Evolutionary conservation across 768 basidiomycete genomes (phyloP).

Genomic region (Russula emetica): DNA sequence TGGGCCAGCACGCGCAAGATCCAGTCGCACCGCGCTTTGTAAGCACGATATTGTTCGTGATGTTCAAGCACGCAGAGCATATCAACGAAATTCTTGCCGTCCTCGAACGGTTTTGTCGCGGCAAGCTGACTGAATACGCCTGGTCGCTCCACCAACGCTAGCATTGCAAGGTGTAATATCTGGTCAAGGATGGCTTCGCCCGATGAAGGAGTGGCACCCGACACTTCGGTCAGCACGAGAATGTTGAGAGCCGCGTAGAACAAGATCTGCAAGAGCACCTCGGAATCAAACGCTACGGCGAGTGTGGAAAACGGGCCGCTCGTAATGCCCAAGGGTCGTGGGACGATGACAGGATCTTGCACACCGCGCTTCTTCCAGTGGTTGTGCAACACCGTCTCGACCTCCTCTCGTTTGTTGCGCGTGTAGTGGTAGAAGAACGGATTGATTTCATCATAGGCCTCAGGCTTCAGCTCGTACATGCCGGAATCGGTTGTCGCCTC

Average conservation of each 20-base stretch:
- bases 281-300: conserved; percentile 59
- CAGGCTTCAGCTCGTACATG: conserved; percentile 83
- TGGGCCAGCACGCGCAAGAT: conserved; percentile 58
- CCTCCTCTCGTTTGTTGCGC: conserved; percentile 89
- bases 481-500: conserved; percentile 76
- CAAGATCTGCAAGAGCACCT: conserved; percentile 72
- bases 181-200: conserved; percentile 91
- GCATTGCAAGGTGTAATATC: conserved; percentile 78
- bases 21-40: conserved; percentile 70
- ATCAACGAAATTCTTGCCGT: conserved; percentile 59
- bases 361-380: conserved; percentile 63
- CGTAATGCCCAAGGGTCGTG: conserved; percentile 60
- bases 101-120: conserved; percentile 51
- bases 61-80: conserved; percentile 74
- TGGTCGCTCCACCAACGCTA: conserved; percentile 71
- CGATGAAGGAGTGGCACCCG: conserved; percentile 61
- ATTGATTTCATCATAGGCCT: conserved; percentile 80
- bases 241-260: conserved; percentile 80
- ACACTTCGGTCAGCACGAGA: conserved; percentile 56
- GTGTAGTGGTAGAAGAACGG: conserved; percentile 97
- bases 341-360: conserved; percentile 69
- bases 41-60: conserved; percentile 64
- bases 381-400: conserved; percentile 67
- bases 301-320: conserved; percentile 68
- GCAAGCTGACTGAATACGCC: conserved; percentile 57